Evolutionary conservation across 768 basidiomycete genomes (phyloP), one percentile per base, ranked within the genome.

Genomic region (Lactifluus piperatus): DNA sequence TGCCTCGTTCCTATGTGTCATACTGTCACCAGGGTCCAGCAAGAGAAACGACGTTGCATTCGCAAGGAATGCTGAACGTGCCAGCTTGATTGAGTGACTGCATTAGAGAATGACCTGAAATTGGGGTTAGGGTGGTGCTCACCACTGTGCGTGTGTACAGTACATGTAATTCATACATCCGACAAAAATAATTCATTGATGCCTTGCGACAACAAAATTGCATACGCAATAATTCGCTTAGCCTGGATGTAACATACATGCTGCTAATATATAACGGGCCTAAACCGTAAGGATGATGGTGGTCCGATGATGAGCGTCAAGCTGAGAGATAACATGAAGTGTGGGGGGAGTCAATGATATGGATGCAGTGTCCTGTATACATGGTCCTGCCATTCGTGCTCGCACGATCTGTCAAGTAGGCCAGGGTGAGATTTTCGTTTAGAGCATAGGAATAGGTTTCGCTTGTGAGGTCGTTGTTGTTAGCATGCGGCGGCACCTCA

Each of bases 1-100:
- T 30, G 70, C 63, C 47, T 74, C 68, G 56, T 70, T 74, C 49
- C 66, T 65, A 59, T 70, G 68, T 34, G 70, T 62, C 75, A 76
- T 76, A 7, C 4, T 39, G 18, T 39, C n/a, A 2, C 18, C 37
- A 1, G 10, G 4, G 6, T 5, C 37, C 16, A 18, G 30, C n/a
- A n/a, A n/a, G n/a, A n/a, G n/a, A n/a, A n/a, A n/a, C n/a, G n/a
- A n/a, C n/a, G n/a, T n/a, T n/a, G n/a, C n/a, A n/a, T n/a, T n/a
- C n/a, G n/a, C n/a, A n/a, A n/a, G n/a, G n/a, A n/a, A n/a, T n/a
- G n/a, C n/a, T n/a, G n/a, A n/a, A n/a, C n/a, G n/a, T n/a, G n/a
- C n/a, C n/a, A n/a, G n/a, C n/a, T n/a, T n/a, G n/a, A n/a, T n/a
- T n/a, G n/a, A n/a, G n/a, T n/a, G n/a, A n/a, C n/a, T n/a, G n/a